Evolutionary conservation across 2,329 filamentous ascomycete genomes (phyloP), one percentile per base, ranked within the genome.

Genomic region (Colletotrichum sp.): DNA sequence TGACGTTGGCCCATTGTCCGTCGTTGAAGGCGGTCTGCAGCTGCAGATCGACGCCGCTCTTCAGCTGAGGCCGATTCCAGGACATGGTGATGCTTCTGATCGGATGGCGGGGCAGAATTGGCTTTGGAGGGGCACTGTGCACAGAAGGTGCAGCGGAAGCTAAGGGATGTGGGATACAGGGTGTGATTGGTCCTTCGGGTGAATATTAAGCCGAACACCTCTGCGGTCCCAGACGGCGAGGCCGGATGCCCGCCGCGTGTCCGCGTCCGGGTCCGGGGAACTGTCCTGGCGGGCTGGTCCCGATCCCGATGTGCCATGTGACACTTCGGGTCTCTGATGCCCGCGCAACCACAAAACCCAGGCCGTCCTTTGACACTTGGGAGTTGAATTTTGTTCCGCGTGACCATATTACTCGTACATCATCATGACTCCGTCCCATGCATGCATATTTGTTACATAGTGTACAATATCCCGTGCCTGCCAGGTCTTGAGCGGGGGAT

Each of bases 11-110:
- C 90, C 90, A 92, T 81, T 90, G 90, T 67, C 87, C 85, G 70
- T 90, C 89, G 55, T 85, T 84, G 72, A 90, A 92, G 68, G 89
- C 89, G 16, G 87, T 85, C 83, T 91, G 88, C 12, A 92, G 85
- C 83, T 90, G 88, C 67, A 89, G 84, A 78, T 90, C 89, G 67
- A 90, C 87, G 76, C 86, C 88, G 79, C 86, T 87, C 78, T 86
- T 89, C 61, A 91, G 86, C 63, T 82, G 80, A 60, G 85, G 85
- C 66, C 80, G 76, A 32, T 77, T 77, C 74, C 75, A 78, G 72
- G 77, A 75, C 74, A 77, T 74, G 61, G 60, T 74, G 72, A 74
- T 75, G 67, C 61, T 74, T 72, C 67, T 79, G 74, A 74, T 76
- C 70, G 71, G 81, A 81, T 70, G 82, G 80, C 74, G 79, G 78